Percentiles rank a stretch among this genome's conserved stretches.
Evolutionary conservation across 495 filamentous ascomycete species (phyloP).

Genomic region (Hypoxylon fragiforme): DNA sequence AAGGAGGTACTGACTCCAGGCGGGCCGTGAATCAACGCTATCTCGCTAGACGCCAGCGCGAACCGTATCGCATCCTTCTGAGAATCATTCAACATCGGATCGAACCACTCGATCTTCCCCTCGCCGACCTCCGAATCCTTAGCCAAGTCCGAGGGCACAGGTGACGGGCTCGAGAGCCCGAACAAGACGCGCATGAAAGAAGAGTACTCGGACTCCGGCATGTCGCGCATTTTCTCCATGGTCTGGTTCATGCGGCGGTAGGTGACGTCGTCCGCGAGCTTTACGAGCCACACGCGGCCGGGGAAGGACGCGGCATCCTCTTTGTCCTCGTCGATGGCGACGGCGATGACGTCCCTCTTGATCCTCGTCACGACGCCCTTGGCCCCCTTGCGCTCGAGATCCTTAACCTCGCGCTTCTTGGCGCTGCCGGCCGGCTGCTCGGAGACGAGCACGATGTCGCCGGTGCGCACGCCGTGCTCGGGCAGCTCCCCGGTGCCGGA

Average conservation of each 20-base stretch:
- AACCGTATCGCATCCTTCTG: conserved; percentile 93
- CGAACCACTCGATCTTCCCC: conserved; percentile 67
- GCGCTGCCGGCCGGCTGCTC: conserved; percentile 72
- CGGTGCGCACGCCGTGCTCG: conserved; percentile 81
- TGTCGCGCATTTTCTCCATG: conserved; percentile 78
- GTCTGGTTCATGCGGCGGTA: conserved; percentile 87
- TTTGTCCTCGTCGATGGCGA: conserved; percentile 66
- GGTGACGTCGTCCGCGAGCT: conserved; percentile 94
- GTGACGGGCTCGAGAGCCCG: conserved; percentile 64
- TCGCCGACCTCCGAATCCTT: conserved; percentile 41
- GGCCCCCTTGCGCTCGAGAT: conserved; percentile 63
- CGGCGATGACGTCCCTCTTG: conserved; percentile 64
- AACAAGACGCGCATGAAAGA: conserved; percentile 82
- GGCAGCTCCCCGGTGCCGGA: conserved; percentile 56
- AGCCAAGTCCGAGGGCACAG: conserved; percentile 50
- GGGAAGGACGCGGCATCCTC: conserved; percentile 64
- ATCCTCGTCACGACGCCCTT: conserved; percentile 83
- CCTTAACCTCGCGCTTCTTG: conserved; percentile 70
- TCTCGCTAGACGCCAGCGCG: conserved; percentile 77
- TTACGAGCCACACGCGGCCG: conserved; percentile 70
- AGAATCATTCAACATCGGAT: conserved; percentile 79
- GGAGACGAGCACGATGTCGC: conserved; percentile 82
- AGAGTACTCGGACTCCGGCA: conserved; percentile 69
- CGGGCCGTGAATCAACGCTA: conserved; percentile 93
- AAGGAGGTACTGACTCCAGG: conserved; percentile 63